A percentile compares a stretch with the other conserved stretches of the same genome.
phyloP scores from a whole-genome alignment of 1,284 basidiomycete species.

The Microbotryum intermedium region DNA sequence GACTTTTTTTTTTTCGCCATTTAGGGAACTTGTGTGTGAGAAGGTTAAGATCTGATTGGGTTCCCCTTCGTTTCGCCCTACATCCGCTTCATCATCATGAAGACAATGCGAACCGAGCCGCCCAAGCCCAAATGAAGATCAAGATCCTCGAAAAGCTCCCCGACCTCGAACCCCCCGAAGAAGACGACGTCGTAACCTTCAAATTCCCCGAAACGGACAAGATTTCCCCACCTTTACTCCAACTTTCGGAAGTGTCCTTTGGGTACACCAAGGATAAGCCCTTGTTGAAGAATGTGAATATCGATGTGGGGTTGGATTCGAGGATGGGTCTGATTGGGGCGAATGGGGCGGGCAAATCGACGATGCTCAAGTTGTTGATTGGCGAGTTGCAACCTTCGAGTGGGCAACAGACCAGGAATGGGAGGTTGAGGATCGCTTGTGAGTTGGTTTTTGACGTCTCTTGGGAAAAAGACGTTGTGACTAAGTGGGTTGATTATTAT shows the following conservation, averaged over 20 bases:
- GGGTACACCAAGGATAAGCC: constrained; percentile 76
- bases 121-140: constrained; percentile 93
- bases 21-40: constrained; percentile 37
- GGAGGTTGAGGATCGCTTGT: constrained; percentile 68
- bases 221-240: constrained; percentile 90
- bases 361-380: constrained; percentile 68
- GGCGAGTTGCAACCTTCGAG: constrained; percentile 72
- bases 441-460: constrained; percentile 33
- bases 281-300: constrained; percentile 71
- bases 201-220: constrained; percentile 90
- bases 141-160: constrained; percentile 98
- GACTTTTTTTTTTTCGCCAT: neutral
- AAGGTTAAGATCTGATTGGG: constrained; percentile 37
- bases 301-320: constrained; percentile 83
- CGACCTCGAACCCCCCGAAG: constrained; percentile 55
- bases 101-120: constrained; percentile 48
- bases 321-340: constrained; percentile 81
- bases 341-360: constrained; percentile 49
- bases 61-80: constrained; percentile 8
- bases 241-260: constrained; percentile 84
- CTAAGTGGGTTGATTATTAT: neutral
- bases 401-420: constrained; percentile 83
- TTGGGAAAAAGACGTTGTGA: neutral
- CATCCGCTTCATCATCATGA: no score
- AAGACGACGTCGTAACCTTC: constrained; percentile 79